phyloP scores from a whole-genome alignment of 2,329 filamentous ascomycete species.

The Stachybotrys echinatus region DNA sequence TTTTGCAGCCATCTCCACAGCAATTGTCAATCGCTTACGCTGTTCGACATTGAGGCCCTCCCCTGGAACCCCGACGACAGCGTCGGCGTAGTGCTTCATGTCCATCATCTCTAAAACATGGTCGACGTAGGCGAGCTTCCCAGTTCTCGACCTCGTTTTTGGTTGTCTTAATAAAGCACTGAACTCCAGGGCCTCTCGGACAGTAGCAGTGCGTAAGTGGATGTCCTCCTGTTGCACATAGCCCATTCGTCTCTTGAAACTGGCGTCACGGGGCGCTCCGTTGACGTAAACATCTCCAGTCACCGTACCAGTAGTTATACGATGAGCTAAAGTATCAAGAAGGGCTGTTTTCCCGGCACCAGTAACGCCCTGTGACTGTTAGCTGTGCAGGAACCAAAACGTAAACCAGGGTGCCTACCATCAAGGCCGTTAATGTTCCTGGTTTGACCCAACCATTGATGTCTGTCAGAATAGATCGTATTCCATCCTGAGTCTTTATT shows the following conservation, averaged over 20 bases:
- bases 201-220: neutral
- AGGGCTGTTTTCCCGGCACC: neutral
- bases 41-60: constrained; percentile 1
- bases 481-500: neutral
- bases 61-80: neutral
- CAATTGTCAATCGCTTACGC: neutral
- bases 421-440: neutral
- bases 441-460: neutral
- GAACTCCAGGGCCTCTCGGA: neutral
- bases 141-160: neutral
- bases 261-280: neutral
- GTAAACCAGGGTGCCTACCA: too few relatives aligned
- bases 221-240: constrained; percentile 1
- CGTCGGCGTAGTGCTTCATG: neutral
- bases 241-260: neutral
- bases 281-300: neutral
- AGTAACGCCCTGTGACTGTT: neutral
- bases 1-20: neutral
- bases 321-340: neutral
- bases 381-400: too few relatives aligned
- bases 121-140: neutral
- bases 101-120: neutral
- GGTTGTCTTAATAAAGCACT: neutral
- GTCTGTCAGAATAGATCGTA: neutral
- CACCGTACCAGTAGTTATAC: neutral